Percentiles rank a stretch among this genome's conserved stretches.
These are phyloP conservation scores for Neurospora crassa DNA, from an alignment of 2,329 filamentous ascomycete genomes.

Conservation along the genomic window DNA sequence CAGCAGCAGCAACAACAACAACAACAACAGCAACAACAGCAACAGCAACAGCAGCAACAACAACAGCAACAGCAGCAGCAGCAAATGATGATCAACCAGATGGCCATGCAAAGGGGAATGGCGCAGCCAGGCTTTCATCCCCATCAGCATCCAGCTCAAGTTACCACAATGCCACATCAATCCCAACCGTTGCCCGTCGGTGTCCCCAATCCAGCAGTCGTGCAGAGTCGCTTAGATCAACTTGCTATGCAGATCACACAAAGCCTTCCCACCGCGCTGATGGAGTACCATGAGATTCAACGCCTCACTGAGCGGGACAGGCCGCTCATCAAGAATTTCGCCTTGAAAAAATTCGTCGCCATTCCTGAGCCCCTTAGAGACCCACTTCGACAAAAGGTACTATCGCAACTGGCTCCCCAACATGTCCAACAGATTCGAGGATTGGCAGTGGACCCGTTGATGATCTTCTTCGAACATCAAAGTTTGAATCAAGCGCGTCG, in stretches of 20 bases:
- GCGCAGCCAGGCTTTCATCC: conserved; percentile 44
- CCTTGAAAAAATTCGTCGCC: conserved; percentile 28
- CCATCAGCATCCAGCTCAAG: conserved; percentile 50
- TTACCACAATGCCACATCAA: conserved; percentile 40
- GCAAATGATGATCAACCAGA: conserved; percentile 43
- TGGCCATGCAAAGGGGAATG: conserved; percentile 36
- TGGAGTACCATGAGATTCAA: not conserved
- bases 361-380: conserved; percentile 37
- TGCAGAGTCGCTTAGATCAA: conserved; percentile 33
- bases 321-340: conserved; percentile 35
- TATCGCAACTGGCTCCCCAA: conserved; percentile 28
- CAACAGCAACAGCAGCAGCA: conserved; percentile 24
- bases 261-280: conserved; percentile 20
- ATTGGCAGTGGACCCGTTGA: conserved; percentile 38
- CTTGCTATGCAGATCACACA: conserved; percentile 24
- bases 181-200: conserved; percentile 29
- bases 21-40: conserved; percentile 19
- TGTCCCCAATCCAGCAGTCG: conserved; percentile 31
- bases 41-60: not conserved
- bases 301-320: conserved; percentile 33
- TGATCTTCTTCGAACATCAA: conserved; percentile 40
- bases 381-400: conserved; percentile 30
- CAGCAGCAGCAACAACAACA: conserved; percentile 26
- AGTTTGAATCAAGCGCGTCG: conserved; percentile 15
- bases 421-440: conserved; percentile 32